Conservation (phyloP, 768 basidiomycete genomes). For the Suillus ampliporus region DNA sequence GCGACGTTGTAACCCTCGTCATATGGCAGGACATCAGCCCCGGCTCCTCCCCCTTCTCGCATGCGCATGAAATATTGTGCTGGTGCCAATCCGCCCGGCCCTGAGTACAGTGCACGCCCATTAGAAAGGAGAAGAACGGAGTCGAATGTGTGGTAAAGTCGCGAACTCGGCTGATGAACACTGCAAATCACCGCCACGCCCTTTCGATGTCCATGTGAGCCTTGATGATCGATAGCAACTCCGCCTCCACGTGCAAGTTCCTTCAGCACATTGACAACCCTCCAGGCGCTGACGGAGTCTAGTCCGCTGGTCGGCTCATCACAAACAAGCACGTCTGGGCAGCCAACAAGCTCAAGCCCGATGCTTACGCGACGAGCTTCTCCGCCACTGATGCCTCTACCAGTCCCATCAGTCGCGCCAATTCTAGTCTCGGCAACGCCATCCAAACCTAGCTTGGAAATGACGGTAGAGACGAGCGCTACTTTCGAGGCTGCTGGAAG, state of each 20-base stretch:
- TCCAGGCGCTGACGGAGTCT: conserved; percentile 86
- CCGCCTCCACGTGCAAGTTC: conserved; percentile 64
- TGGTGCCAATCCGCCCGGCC: conserved; percentile 74
- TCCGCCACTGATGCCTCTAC: conserved; percentile 88
- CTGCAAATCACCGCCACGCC: conserved; percentile 86
- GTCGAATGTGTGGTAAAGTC: conserved; percentile 86
- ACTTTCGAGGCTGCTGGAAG: conserved; percentile 65
- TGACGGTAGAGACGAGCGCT: conserved; percentile 68
- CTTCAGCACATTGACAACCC: conserved; percentile 78
- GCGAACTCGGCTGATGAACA: conserved; percentile 89
- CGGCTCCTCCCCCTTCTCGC: conserved; percentile 28
- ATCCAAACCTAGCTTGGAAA: conserved; percentile 80
- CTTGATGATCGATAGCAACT: conserved; percentile 25
- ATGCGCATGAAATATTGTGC: conserved; percentile 62
- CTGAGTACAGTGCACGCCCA: conserved; percentile 80
- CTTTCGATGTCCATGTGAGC: conserved; percentile 50
- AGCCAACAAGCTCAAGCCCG: conserved; percentile 85
- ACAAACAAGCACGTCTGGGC: conserved; percentile 82
- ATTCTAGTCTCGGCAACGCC: conserved; percentile 75
- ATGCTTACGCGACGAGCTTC: conserved; percentile 92
- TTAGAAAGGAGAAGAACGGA: conserved; percentile 77
- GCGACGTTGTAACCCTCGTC: conserved; percentile 90
- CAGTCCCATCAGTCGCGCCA: conserved; percentile 64
- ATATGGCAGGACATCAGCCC: conserved; percentile 52
- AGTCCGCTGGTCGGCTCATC: conserved; percentile 88